Base-by-base conservation (phyloP, 805 yeast genomes). In the Saccharomycopsis oosterbeekiorum region DNA sequence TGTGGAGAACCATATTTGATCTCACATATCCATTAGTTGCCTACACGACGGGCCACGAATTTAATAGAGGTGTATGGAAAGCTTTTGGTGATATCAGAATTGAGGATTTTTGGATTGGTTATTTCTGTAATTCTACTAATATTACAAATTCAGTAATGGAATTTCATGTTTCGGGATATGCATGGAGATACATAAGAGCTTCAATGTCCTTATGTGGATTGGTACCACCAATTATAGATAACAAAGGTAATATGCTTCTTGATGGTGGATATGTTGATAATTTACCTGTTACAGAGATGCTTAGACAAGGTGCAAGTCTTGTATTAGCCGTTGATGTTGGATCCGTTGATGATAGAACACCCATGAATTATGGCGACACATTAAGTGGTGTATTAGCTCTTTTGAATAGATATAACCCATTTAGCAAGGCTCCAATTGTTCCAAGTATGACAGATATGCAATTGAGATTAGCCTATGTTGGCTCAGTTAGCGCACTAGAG, bases 191-290 rank as follows among this genome's bases (percentile, higher is more conserved):
- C 67, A 87, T 93, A 55, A 78, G 99, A 58, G 99, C 99, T 0
- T 89, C 97, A 0, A 93, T 93, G 99, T 87, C 97, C 0, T 77
- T 93, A 57, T 98, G 98, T 1, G 97, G 98, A 0, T 76, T 94
- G 43, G 75, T 93, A 26, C 99, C 99, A 2, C 93, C 93, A 0
- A 82, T 83, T 1, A 76, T 94, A 26, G 86, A 94, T 2, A 94
- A 84, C 68, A 84, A 89, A 60, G 99, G 99, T 0, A 83, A 88
- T 47, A 93, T 93, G 98, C 74, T 94, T 36, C 74, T 94, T 53
- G 99, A 93, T 73, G 99, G 99, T 53, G 99, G 99, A 0, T 93
- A 94, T 70, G 85, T 94, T 60, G 98, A 93, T 70, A 93, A 93
- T 70, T 76, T 93, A 61, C 96, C 99, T 0, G 98, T 93, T 1